Base-by-base conservation (phyloP, 2,329 filamentous ascomycete species). In the Aspergillus brasiliensis region DNA sequence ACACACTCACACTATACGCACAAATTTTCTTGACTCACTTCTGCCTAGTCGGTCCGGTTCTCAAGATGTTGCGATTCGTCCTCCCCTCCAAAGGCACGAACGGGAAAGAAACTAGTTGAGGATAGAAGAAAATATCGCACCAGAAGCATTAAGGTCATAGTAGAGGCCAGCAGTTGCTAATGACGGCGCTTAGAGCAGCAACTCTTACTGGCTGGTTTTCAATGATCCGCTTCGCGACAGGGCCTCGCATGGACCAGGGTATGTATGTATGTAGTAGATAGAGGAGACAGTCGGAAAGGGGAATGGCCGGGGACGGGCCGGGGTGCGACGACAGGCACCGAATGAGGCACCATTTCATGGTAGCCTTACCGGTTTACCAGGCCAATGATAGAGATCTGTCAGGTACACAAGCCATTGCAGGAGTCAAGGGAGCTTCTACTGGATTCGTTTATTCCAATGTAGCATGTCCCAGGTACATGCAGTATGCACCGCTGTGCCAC, bases 321-420 rank as follows among this genome's bases (percentile, higher is more conserved):
- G 46, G 52, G 52, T 44, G 38, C 52, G 38, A 55, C 38, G 27
- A 15, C 52, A 44, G 52, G 28, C 52, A 55, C 52, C 52, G 28
- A 55, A 55, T 55, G 40, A 55, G 52, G 23, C 34, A 11, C 23
- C 13, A 56, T 48, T 44, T 51, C 44, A 34, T 63, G 56, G 54
- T 62, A 63, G 55, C 57, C 62, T 62, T 62, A 54, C 57, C 59
- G 51, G 55, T 64, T n/a, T 54, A 58, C 51, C 23, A 58, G 38
- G 31, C 59, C 52, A 61, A 59, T 62, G 51, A 62, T 64, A 59
- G 58, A 59, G 48, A 64, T 60, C 62, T 65, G 64, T 61, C 64
- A 65, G 64, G 64, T 65, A 65, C 63, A 51, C 31, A 61, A 25
- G 53, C 23, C 49, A 61, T 54, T 62, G 62, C 60, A 64, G 57